These are phyloP conservation scores for Populus simonii DNA, from an alignment of 345 rosid genomes.

Conservation along the genomic window DNA sequence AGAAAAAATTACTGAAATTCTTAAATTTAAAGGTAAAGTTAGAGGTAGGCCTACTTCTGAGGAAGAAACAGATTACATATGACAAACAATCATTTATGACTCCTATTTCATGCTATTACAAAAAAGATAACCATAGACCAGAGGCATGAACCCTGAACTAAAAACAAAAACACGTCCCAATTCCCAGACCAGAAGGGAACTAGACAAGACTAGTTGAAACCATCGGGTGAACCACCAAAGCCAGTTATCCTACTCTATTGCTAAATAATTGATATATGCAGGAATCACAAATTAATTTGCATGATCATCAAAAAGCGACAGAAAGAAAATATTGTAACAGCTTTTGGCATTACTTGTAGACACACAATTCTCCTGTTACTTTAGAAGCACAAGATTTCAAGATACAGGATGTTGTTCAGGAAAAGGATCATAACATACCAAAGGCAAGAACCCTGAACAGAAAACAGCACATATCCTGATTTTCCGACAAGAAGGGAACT, in stretches of 20 bases:
- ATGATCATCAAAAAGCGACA: background rate
- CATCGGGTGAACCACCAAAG: background rate
- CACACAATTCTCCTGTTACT: background rate
- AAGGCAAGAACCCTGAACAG: background rate
- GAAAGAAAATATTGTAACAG: background rate
- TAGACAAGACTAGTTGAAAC: slow-evolving; percentile 1
- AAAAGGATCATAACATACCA: background rate
- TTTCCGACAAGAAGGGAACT: background rate
- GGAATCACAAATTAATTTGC: background rate
- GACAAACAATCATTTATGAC: background rate
- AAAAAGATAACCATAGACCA: background rate
- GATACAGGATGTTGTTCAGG: too few relatives aligned
- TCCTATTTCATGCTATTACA: background rate
- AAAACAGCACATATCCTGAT: too few relatives aligned
- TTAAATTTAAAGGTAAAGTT: background rate
- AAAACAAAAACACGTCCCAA: background rate
- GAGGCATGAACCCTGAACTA: background rate
- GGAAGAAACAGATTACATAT: background rate
- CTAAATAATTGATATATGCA: background rate
- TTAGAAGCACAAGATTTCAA: too few relatives aligned
- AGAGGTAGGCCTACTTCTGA: background rate
- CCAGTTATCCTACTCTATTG: background rate
- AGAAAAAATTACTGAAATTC: background rate
- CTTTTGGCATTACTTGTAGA: background rate
- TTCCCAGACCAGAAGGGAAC: background rate